These are phyloP conservation scores for Anisodus acutangulus DNA, from an alignment of 257 asterid genomes.

Conservation along the genomic window DNA sequence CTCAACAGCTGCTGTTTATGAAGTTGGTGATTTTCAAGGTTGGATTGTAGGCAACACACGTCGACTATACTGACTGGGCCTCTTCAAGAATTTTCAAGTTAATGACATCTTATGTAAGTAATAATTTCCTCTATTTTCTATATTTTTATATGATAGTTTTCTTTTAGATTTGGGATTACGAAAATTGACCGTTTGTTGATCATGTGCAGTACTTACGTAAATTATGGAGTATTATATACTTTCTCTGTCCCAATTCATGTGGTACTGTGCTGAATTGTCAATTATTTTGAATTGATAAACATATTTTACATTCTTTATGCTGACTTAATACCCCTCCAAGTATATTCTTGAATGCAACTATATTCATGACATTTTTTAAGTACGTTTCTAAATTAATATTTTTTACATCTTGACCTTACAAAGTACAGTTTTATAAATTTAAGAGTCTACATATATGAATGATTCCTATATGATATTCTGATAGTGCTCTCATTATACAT, in stretches of 20 bases:
- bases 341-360: neutral
- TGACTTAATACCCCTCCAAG: neutral
- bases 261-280: too few relatives aligned
- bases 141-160: neutral
- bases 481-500: neutral
- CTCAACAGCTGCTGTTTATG: neutral
- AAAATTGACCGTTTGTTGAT: too few relatives aligned
- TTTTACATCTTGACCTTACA: neutral
- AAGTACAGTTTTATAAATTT: too few relatives aligned
- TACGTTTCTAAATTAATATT: neutral
- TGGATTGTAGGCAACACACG: neutral
- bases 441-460: neutral
- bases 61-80: constrained; percentile 6
- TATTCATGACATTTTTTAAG: neutral
- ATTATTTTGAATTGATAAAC: too few relatives aligned
- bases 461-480: neutral
- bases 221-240: too few relatives aligned
- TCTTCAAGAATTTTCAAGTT: constrained; percentile 25
- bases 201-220: too few relatives aligned
- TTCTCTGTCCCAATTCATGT: too few relatives aligned
- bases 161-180: neutral
- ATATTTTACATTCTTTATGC: neutral
- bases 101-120: constrained; percentile 20
- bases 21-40: constrained; percentile 27
- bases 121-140: neutral